phyloP scores from a whole-genome alignment of 768 basidiomycete genomes.

The Auriscalpium orientale region DNA sequence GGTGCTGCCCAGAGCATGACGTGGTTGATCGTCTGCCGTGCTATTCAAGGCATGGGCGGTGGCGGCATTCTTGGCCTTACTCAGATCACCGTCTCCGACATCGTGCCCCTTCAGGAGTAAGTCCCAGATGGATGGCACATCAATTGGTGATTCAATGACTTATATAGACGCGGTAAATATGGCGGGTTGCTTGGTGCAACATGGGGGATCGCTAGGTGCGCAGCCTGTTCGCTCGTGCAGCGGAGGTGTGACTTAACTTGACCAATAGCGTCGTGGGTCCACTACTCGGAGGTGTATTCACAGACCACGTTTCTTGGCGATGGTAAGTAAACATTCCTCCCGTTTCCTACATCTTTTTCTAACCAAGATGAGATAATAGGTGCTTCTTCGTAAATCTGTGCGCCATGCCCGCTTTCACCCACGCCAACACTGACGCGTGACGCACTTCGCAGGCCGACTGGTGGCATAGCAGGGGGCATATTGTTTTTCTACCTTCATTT shows the following conservation, averaged over 20 bases:
- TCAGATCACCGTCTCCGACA: conserved; percentile 75
- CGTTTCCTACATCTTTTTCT: conserved; percentile 33
- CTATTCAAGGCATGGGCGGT: conserved; percentile 78
- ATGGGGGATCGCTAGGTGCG: conserved; percentile 59
- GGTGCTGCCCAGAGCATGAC: conserved; percentile 74
- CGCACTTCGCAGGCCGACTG: conserved; percentile 51
- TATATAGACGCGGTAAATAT: conserved; percentile 64
- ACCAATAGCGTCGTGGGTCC: conserved; percentile 65
- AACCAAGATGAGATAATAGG: too few relatives aligned
- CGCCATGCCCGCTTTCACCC: conserved; percentile 15
- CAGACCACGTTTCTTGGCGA: conserved; percentile 72
- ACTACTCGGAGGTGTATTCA: conserved; percentile 71
- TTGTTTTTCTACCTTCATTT: conserved; percentile 72
- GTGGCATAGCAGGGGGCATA: conserved; percentile 51
- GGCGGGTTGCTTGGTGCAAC: conserved; percentile 68
- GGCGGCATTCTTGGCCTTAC: conserved; percentile 74
- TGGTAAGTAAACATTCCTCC: conserved; percentile 37
- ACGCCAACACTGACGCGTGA: too few relatives aligned
- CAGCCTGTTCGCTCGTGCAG: background rate
- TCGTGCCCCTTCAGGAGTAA: conserved; percentile 72
- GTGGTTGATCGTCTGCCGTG: conserved; percentile 72
- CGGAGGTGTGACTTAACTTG: background rate
- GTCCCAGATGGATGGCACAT: conserved; percentile 11
- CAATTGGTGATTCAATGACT: background rate
- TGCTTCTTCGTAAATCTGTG: conserved; percentile 76